These are phyloP conservation scores for Mortierella sp. DNA, from an alignment of 371 early-diverging fungal genomes.

Conservation along the genomic window DNA sequence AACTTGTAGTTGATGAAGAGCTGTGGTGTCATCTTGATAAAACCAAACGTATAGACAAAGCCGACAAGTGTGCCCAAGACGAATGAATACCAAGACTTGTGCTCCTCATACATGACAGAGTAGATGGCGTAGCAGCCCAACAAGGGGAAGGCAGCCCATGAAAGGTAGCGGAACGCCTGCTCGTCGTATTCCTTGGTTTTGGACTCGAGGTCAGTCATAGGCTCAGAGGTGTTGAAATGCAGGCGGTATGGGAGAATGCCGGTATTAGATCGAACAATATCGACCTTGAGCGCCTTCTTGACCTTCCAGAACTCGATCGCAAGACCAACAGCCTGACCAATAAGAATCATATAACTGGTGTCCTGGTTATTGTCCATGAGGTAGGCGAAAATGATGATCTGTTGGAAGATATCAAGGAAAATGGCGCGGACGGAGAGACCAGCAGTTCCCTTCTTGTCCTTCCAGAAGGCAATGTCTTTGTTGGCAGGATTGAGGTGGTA, in stretches of 20 bases:
- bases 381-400: conserved; percentile 89
- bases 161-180: conserved; percentile 89
- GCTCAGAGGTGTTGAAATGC: conserved; percentile 51
- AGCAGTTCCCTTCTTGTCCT: conserved; percentile 78
- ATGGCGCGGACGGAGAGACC: conserved; percentile 91
- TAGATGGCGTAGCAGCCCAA: conserved; percentile 87
- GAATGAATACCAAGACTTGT: conserved; percentile 94
- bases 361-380: conserved; percentile 88
- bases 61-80: conserved; percentile 89
- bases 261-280: conserved; percentile 29
- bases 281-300: conserved; percentile 71
- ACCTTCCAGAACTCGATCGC: conserved; percentile 94
- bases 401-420: conserved; percentile 84
- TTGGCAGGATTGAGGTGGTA: neutral
- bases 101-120: conserved; percentile 83
- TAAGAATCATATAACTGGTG: conserved; percentile 89
- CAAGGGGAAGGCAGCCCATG: conserved; percentile 83
- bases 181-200: conserved; percentile 90
- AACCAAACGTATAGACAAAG: conserved; percentile 87
- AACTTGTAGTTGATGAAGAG: conserved; percentile 94
- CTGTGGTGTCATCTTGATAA: conserved; percentile 94
- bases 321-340: conserved; percentile 82
- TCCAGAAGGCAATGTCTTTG: conserved; percentile 93
- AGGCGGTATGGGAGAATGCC: conserved; percentile 48
- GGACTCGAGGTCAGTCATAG: conserved; percentile 70